Evolutionary conservation across 2,329 filamentous ascomycete genomes (phyloP).

Genomic region (Diaporthe nobilis): DNA sequence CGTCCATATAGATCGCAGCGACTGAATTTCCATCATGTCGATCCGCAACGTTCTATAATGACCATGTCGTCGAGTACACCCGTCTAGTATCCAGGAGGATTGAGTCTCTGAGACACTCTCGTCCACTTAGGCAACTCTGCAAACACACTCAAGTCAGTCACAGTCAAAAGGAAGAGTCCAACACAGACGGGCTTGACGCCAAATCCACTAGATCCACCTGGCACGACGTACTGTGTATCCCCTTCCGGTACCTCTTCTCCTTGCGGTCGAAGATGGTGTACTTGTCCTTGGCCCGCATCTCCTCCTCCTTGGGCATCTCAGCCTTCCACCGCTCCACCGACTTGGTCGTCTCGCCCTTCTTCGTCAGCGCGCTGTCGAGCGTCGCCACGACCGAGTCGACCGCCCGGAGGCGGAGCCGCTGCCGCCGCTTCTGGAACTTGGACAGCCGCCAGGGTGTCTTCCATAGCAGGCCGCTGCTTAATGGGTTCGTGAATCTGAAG

Average conservation of each 20-base stretch:
- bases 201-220: background rate
- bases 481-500: constrained; percentile 82
- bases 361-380: constrained; percentile 82
- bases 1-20: background rate
- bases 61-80: constrained; percentile 11
- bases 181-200: constrained; percentile 29
- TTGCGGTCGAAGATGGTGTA: constrained; percentile 99
- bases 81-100: constrained; percentile 90
- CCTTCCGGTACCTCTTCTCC: constrained; percentile 95
- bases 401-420: constrained; percentile 84
- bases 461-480: constrained; percentile 89
- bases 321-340: constrained; percentile 91
- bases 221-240: constrained; percentile 86
- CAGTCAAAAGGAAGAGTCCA: background rate
- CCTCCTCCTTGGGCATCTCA: constrained; percentile 94
- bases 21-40: background rate
- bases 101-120: constrained; percentile 91
- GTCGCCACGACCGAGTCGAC: constrained; percentile 92
- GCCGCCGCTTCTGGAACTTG: constrained; percentile 88
- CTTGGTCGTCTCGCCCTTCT: constrained; percentile 79
- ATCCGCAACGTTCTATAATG: background rate
- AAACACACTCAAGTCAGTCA: constrained; percentile 38
- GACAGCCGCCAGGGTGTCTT: constrained; percentile 98
- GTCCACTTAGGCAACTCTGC: constrained; percentile 93
- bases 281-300: constrained; percentile 97